Evolutionary conservation across 1,284 basidiomycete species (phyloP), one percentile per base, ranked within the genome.

Genomic region (Sanguinoderma infundibulare): DNA sequence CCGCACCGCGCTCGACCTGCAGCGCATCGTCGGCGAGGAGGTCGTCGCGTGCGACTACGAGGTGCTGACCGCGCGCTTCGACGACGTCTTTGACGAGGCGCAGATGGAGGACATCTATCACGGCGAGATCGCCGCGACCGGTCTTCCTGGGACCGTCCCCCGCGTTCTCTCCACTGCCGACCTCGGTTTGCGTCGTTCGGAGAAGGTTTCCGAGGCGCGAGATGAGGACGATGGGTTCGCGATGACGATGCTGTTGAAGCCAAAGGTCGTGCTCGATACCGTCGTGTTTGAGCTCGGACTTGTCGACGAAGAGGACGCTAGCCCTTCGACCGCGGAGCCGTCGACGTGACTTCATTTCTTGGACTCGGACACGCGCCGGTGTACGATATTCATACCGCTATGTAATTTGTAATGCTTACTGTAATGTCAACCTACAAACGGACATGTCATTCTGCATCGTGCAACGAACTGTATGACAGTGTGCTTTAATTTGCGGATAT

Each of bases 1-100:
- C 30, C 66, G 67, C 47, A 58, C 57, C n/a, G 63, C 66, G 22
- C 68, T 81, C 35, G 75, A 75, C n/a, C 66, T 87, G 54, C 84
- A 87, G 67, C 79, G 78, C 65, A 78, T 78, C n/a, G 78, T 85
- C 38, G 84, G 85, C 3, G 83, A 86, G 68, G 81, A 81, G 24
- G 74, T 87, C 42, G 36, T 55, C 42, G 59, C 57, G 17, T 61
- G 47, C 81, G 81, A 12, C 81, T 80, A 4, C 79, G 80, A 57
- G 84, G 85, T 68, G 59, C 85, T 68, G 44, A 53, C 65, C n/a
- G 64, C 59, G 39, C 65, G 60, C 75, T 80, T 71, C 75, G 80
- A 38, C 70, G 80, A 39, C 75, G 65, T 56, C n/a, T 87, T 80
- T 55, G 75, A 82, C 58, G 60, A 66, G 0, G 64, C 63, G 14